Conservation (phyloP, 208 protist species). For the Endotrypanum monterogeii region DNA sequence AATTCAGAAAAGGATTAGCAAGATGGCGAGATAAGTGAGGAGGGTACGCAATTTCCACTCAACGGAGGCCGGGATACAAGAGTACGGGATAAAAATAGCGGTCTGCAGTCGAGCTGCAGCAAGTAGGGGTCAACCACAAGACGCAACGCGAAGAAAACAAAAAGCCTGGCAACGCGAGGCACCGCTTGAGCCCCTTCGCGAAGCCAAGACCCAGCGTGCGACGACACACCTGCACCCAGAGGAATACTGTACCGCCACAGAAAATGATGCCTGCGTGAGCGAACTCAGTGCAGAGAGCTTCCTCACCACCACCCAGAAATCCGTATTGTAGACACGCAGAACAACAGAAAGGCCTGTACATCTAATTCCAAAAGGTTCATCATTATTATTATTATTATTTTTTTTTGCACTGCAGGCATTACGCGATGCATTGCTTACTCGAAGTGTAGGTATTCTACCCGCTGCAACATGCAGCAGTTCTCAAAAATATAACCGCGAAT, state of each 20-base stretch:
- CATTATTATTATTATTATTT: too few species aligned
- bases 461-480: conserved; percentile 12
- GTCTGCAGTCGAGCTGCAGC: too few species aligned
- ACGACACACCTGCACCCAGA: conserved; percentile 4
- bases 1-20: too few species aligned
- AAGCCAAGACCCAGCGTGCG: background rate
- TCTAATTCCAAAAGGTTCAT: background rate
- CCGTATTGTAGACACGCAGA: too few species aligned
- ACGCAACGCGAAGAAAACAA: background rate
- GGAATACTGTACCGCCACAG: background rate
- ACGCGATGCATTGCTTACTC: background rate
- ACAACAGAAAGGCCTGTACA: background rate
- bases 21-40: background rate
- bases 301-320: too few species aligned
- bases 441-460: background rate
- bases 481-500: conserved; percentile 25
- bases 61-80: too few species aligned
- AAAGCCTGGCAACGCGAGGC: background rate
- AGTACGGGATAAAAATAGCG: too few species aligned
- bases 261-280: background rate
- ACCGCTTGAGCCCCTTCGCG: background rate
- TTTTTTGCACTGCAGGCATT: background rate
- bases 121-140: background rate
- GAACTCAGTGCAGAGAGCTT: too few species aligned
- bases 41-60: background rate